Percentiles rank a stretch among this genome's conserved stretches.
These are phyloP conservation scores for Rheum nobile DNA, from an alignment of 148 eudicot species.

Conservation along the genomic window DNA sequence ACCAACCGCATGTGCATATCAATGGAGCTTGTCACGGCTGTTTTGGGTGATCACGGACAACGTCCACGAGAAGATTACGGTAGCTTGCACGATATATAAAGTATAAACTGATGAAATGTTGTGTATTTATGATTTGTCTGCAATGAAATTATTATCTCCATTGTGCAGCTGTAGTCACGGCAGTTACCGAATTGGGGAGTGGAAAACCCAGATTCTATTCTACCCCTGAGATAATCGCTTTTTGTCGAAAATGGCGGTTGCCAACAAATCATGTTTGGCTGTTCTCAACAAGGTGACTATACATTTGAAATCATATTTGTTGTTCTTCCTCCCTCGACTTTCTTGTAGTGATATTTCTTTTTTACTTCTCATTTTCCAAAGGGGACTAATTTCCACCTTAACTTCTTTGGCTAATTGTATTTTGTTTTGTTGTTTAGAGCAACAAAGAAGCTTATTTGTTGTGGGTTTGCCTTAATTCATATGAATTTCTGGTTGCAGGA, in stretches of 20 bases:
- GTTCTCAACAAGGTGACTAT: constrained; percentile 81
- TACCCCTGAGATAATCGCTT: constrained; percentile 82
- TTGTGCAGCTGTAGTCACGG: constrained; percentile 82
- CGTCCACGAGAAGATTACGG: constrained; percentile 94
- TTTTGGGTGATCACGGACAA: constrained; percentile 95
- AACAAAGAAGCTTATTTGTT: neutral
- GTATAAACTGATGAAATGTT: neutral
- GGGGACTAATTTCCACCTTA: neutral
- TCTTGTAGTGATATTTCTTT: neutral
- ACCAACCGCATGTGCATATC: constrained; percentile 67
- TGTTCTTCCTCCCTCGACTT: neutral
- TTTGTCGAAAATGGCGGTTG: constrained; percentile 87
- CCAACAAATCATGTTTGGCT: constrained; percentile 95
- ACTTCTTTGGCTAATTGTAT: neutral
- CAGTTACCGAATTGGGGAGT: constrained; percentile 70
- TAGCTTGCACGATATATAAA: neutral
- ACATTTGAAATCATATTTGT: neutral
- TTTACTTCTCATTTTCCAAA: neutral
- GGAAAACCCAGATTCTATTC: constrained; percentile 92
- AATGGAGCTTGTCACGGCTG: constrained; percentile 98
- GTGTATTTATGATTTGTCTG: neutral
- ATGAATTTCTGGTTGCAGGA: constrained; percentile 31
- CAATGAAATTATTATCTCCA: constrained; percentile 8
- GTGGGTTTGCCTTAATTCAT: neutral
- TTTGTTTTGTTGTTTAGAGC: neutral